Base-by-base conservation (phyloP, 306 rosid genomes). In the Rosa lucieae region DNA sequence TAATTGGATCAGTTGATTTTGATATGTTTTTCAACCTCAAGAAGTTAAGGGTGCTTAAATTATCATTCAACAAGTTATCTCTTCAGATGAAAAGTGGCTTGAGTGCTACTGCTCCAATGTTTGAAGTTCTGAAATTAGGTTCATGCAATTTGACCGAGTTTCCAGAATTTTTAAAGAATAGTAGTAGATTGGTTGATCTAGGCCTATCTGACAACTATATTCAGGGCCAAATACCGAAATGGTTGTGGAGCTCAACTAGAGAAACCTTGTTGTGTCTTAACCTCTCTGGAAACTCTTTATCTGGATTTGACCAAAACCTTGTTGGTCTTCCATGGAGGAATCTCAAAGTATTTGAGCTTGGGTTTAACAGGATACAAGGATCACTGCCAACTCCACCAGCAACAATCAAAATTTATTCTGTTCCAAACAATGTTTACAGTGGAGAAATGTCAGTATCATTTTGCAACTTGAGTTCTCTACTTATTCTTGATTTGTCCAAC, bases 181-280 rank as follows among this genome's bases (percentile, higher is more conserved):
- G 74, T 72, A 44, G 75, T 3, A 52, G 4, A 23, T 14, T 79
- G 29, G 55, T 5, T 61, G 20, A n/a, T 20, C 67, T 78, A 73
- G 5, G 83, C 74, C 78, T 72, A 68, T 12, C 70, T 65, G 39
- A 20, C 9, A 83, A 79, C 80, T 44, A 47, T 75, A 29, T 88
- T 1, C 75, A 73, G 0, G 88, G 94, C 23, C 79, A 49, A 46
- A 8, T 89, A 17, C 89, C 89, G 17, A 80, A 73, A 62, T 61
- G 80, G 83, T 18, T 73, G 67, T 66, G 71, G 85, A 66, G 42
- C 21, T 51, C 58, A 70, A 82, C 79, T 29, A 48, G 40, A n/a
- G 72, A 82, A 51, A 72, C 76, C 12, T 51, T 78, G 72, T 23
- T 10, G 29, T 42, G 8, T 46, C 20, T 78, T 14, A 17, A 35